Base-by-base conservation (phyloP, 306 rosid genomes). In the Hippophae gyantsensis region DNA sequence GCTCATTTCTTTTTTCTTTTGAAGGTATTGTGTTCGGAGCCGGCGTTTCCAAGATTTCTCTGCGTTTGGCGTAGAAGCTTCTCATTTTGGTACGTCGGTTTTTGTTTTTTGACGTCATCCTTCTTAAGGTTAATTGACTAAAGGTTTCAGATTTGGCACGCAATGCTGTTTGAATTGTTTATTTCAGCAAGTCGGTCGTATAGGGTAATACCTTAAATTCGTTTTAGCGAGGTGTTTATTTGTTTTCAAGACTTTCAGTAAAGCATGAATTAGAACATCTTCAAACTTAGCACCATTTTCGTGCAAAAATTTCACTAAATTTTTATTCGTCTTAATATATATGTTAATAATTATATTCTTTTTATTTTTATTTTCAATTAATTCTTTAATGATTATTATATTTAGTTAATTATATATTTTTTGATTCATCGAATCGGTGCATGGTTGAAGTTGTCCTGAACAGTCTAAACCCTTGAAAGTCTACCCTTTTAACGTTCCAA, bases 71-170 rank as follows among this genome's bases (percentile, higher is more conserved):
- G 18, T 62, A 51, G 2, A n/a, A 51, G 49, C 68, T 48, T 38
- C 43, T 10, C 11, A 6, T 6, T 42, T 42, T 9, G 67, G 81
- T 76, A 76, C 56, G 64, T 62, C 56, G 48, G 43, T 55, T 45
- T 46, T 48, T 13, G 5, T 5, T 42, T 6, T 27, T 5, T 8
- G 11, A 51, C 13, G 6, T 13, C 13, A 0, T 26, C 10, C 26
- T 54, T 50, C 1, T 25, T 14, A 8, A 4, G 6, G 0, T 42
- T 6, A 9, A 7, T 41, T 13, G 18, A 10, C 43, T 9, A 13
- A 13, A 38, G 38, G 40, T 38, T 48, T 55, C 56, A 25, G 10
- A 10, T 57, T 27, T 62, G 10, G 40, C 64, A 10, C 27, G 32
- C 23, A 69, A 54, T 61, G 49, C 54, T 27, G 55, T 10, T 27